phyloP scores from a whole-genome alignment of 305 asterid species.

The Vinca major region DNA sequence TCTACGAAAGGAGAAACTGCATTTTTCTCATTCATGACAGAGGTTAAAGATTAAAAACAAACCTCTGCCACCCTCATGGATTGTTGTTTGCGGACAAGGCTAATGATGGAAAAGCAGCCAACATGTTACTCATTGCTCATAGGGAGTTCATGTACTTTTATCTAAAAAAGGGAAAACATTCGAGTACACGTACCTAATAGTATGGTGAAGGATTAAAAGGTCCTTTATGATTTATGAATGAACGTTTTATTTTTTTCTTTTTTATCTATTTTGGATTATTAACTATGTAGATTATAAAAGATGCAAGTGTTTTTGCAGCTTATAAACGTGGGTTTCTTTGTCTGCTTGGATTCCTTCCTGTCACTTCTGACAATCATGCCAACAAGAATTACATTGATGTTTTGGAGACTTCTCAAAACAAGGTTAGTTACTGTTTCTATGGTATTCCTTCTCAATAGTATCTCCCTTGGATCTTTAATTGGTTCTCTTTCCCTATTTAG shows the following conservation, averaged over 20 bases:
- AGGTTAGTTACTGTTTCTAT: constrained; percentile 47
- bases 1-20: neutral
- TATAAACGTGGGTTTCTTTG: constrained; percentile 78
- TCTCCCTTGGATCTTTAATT: neutral
- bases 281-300: constrained; percentile 12
- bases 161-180: neutral
- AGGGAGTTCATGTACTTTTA: neutral
- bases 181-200: neutral
- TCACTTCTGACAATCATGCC: constrained; percentile 98
- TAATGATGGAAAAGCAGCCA: neutral
- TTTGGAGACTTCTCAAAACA: constrained; percentile 64
- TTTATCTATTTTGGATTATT: constrained; percentile 1
- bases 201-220: neutral
- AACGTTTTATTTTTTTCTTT: neutral
- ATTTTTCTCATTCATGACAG: neutral
- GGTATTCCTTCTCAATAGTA: neutral
- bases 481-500: neutral
- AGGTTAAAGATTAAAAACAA: neutral
- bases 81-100: neutral
- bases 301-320: constrained; percentile 56
- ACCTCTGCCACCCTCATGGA: neutral
- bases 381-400: constrained; percentile 48
- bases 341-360: constrained; percentile 89
- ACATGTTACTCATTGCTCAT: neutral
- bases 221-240: neutral